A percentile compares a stretch with the other conserved stretches of the same genome.
These are phyloP conservation scores for Hymenoscyphus fraxineus DNA, from an alignment of 2,329 filamentous ascomycete genomes.

Conservation along the genomic window DNA sequence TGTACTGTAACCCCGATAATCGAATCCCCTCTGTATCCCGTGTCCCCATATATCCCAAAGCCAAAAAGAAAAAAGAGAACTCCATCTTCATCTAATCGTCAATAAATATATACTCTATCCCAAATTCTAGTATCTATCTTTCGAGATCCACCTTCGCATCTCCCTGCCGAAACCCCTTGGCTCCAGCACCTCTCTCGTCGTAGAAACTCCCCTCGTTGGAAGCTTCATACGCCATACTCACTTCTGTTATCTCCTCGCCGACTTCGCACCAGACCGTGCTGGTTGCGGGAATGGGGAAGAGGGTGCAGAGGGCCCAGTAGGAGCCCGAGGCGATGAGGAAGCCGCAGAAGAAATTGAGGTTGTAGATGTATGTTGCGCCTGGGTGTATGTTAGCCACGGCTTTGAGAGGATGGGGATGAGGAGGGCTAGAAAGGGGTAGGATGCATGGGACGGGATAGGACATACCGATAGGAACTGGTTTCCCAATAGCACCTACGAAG, in stretches of 20 bases:
- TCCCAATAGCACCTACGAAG: conserved; percentile 77
- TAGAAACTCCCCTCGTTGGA: conserved; percentile 19
- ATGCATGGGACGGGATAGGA: background rate
- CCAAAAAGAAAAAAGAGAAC: background rate
- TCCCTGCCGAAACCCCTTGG: conserved; percentile 13
- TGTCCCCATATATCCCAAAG: background rate
- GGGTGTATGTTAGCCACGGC: conserved; percentile 29
- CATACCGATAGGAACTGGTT: conserved; percentile 52
- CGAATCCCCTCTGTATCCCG: background rate
- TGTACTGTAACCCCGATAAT: background rate
- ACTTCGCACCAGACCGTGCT: conserved; percentile 77
- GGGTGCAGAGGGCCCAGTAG: conserved; percentile 67
- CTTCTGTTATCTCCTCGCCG: conserved; percentile 56
- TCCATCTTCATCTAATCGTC: background rate
- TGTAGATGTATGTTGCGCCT: conserved; percentile 82
- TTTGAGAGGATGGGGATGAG: too few relatives aligned
- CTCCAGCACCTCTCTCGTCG: conserved; percentile 18
- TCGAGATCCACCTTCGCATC: conserved; percentile 21
- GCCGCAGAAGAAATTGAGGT: conserved; percentile 85
- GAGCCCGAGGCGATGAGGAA: conserved; percentile 64
- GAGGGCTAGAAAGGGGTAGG: background rate
- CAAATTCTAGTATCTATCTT: background rate
- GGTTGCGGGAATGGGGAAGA: conserved; percentile 70
- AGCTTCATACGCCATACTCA: conserved; percentile 26
- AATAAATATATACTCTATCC: background rate